Evolutionary conservation across 1,284 basidiomycete genomes (phyloP), one percentile per base, ranked within the genome.

Genomic region (Malassezia equina): DNA sequence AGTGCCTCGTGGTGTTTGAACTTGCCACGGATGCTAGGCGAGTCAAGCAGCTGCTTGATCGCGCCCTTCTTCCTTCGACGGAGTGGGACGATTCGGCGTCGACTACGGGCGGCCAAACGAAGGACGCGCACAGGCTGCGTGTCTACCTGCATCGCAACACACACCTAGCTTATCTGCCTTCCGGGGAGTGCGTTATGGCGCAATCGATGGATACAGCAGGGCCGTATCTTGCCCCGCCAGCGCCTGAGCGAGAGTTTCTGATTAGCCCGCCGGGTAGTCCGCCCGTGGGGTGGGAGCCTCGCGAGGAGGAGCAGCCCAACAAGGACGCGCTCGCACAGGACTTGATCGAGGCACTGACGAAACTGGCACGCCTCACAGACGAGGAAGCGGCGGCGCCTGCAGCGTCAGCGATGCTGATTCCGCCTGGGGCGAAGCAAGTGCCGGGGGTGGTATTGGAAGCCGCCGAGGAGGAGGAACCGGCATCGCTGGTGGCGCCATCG

Each of bases 191-290:
- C n/a, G 24, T 42, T 6, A 19, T 43, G 11, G 29, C 49, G 21
- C 49, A 29, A 7, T 21, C 31, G 3, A 8, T 34, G 9, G 49
- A 47, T 8, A 25, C 28, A 1, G 8, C 27, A 13, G 21, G 32
- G 13, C 34, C 36, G n/a, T 42, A 27, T 19, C 40, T 57, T 1
- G 50, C 39, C n/a, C 55, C 51, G 32, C 55, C 55, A 1, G 25
- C n/a, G 34, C 49, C 55, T 2, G 55, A 52, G 45, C 49, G 49
- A 2, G 46, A 98, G 77, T 96, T 96, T 77, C 81, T 98, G 49
- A 93, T 98, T 64, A 95, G 90, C 0, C 93, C 93, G 0, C 94
- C 94, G 1, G 94, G 93, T n/a, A 91, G 88, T 0, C 93, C 94
- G 0, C 93, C 93, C 0, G 84, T 94, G 2, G 93, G 93, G 1